A percentile compares a stretch with the other conserved stretches of the same genome.
phyloP scores from a whole-genome alignment of 1,139 yeast genomes.

The Debaryomyces nepalensis region DNA sequence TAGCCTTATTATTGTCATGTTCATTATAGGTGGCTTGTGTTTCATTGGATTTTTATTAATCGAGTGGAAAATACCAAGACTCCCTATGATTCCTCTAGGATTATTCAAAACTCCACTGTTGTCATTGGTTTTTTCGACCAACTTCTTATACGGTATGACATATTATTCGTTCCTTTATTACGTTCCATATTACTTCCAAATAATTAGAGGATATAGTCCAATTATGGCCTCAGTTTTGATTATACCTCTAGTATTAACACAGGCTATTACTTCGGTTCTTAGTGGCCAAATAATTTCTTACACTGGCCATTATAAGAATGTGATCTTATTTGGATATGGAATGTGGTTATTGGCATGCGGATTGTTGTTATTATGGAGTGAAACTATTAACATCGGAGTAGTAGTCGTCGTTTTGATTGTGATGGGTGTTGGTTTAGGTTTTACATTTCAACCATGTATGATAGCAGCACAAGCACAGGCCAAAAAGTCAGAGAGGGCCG shows the following conservation, averaged over 20 bases:
- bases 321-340: conserved; percentile 46
- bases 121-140: conserved; percentile 46
- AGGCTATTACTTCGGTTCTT: conserved; percentile 42
- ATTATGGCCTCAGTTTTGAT: conserved; percentile 44
- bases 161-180: conserved; percentile 51
- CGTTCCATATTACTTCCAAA: conserved; percentile 55
- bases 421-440: conserved; percentile 52
- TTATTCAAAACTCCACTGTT: conserved; percentile 47
- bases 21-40: conserved; percentile 49
- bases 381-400: conserved; percentile 34
- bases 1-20: conserved; percentile 50
- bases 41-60: conserved; percentile 45
- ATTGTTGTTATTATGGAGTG: conserved; percentile 41
- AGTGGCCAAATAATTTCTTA: conserved; percentile 49
- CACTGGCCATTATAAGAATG: conserved; percentile 47
- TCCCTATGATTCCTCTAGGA: conserved; percentile 61
- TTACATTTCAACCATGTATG: conserved; percentile 44
- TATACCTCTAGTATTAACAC: conserved; percentile 49
- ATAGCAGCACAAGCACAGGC: conserved; percentile 61
- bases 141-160: conserved; percentile 54
- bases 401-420: conserved; percentile 41
- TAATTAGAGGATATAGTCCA: conserved; percentile 47
- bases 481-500: conserved; percentile 55
- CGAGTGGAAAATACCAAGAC: conserved; percentile 53
- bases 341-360: conserved; percentile 49